Evolutionary conservation across 345 rosid species (phyloP), one percentile per base, ranked within the genome.

Genomic region (Hypericum androsaemum): DNA sequence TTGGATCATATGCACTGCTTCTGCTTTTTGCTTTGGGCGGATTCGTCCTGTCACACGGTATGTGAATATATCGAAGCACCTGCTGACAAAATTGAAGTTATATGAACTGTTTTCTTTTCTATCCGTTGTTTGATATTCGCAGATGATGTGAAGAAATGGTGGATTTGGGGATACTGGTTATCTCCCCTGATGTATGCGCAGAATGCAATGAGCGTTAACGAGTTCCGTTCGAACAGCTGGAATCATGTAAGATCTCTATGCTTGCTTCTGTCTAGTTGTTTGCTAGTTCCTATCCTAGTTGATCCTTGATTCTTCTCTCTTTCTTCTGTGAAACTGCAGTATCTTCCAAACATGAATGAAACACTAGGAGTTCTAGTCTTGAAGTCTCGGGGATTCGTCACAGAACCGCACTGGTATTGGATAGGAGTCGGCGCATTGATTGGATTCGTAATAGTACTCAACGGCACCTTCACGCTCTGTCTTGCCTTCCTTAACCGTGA

Each of bases 91-190:
- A n/a, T n/a, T n/a, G n/a, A n/a, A n/a, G n/a, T n/a, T 22, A 22
- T 4, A 22, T 22, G 15, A 12, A 13, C 17, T 46, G 8, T 8
- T 13, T 44, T 13, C 8, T 10, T 46, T 10, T 46, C n/a, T 13
- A 0, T 28, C 22, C 17, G 14, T 46, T 5, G 6, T 1, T 3
- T 13, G 6, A 13, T 2, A 13, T 10, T 46, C 16, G 22, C 50
- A 46, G 50, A 46, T 17, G 50, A 46, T 46, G 50, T 46, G 9
- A 46, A 46, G 50, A 46, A 46, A 46, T 46, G 50, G 50, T 46
- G 50, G 50, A 14, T 46, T 46, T 13, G 50, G 50, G 50, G 28
- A 13, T 46, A 46, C 8, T 46, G 50, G 50, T 17, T 32, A 14
- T 46, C 50, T 6, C 50, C 50, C 10, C 15, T 46, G 50, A 46